These are phyloP conservation scores for Zizania latifolia DNA, from an alignment of 176 grass and related monocot species.

Conservation along the genomic window DNA sequence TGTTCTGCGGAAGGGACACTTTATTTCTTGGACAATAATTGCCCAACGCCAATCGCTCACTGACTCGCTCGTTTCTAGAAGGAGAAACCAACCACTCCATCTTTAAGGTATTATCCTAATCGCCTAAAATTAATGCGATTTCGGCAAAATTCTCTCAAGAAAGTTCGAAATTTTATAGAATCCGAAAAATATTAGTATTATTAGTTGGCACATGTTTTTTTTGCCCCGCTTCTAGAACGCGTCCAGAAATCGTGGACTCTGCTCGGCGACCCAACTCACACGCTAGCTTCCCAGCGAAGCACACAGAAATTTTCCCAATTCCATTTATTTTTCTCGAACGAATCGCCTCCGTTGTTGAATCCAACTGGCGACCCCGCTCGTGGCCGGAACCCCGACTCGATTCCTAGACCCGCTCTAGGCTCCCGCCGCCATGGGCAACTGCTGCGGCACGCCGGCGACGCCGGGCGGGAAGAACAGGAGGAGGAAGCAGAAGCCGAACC, in stretches of 20 bases:
- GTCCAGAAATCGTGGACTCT: conserved; percentile 32
- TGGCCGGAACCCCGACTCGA: neutral
- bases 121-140: neutral
- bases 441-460: conserved; percentile 45
- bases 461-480: conserved; percentile 7
- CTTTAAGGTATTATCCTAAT: neutral
- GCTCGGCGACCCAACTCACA: conserved; percentile 29
- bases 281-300: conserved; percentile 23
- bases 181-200: neutral
- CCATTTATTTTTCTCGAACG: neutral
- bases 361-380: neutral
- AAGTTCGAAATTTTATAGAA: neutral
- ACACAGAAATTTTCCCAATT: neutral
- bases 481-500: conserved; percentile 30
- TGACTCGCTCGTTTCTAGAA: conserved; percentile 10
- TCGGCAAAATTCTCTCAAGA: neutral
- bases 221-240: conserved; percentile 29
- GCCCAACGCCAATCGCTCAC: neutral
- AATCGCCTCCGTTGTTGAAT: conserved; percentile 11
- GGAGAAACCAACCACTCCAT: conserved; percentile 20
- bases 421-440: conserved; percentile 50
- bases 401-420: neutral
- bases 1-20: neutral
- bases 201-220: neutral
- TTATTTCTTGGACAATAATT: conserved; percentile 15